Base-by-base conservation (phyloP, 2,329 filamentous ascomycete species). In the Fusarium sp. region DNA sequence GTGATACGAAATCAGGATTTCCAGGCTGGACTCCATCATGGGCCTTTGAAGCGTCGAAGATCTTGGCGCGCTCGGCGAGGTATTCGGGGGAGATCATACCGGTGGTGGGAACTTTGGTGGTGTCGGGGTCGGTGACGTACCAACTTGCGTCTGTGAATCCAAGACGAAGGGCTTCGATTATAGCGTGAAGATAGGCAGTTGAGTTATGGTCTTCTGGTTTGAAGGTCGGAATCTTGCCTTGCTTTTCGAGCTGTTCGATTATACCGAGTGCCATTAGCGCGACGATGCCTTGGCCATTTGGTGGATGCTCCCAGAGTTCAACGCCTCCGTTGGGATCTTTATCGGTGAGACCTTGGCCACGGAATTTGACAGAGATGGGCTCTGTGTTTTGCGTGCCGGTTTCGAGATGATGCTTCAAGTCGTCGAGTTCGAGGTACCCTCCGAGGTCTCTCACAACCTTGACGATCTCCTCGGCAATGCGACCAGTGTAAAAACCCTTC, bases 221-320 rank as follows among this genome's bases (percentile, higher is more conserved):
- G 79, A 96, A 97, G 2, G 84, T 86, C 0, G 91, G 89, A 62
- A 98, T 93, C 73, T 89, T 89, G 38, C 91, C 91, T 18, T 86
- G 83, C 62, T 89, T 88, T 79, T 97, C 93, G 3, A 98, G 86
- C 76, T 94, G 90, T 77, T 98, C 91, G 48, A 99, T 84, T 70
- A 98, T 97, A 3, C 96, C 96, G 1, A 99, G 84, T 0, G 96
- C 93, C 91, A 98, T 97, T 31, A 98, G 83, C 1, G 96, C 96
- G 4, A 98, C 93, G 69, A 98, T 94, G 3, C 96, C 96, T 80
- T 98, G 96, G 0, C 96, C 94, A 74, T 98, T 98, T 11, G 96
- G 96, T 35, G 95, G 94, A 77, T 98, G 95, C 77, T 99, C 96
- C 95, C 95, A 98, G 1, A 99, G 83, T 76, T 97, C 90, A 41